Base-by-base conservation (phyloP, 805 yeast species). In the Candida michaelii region DNA sequence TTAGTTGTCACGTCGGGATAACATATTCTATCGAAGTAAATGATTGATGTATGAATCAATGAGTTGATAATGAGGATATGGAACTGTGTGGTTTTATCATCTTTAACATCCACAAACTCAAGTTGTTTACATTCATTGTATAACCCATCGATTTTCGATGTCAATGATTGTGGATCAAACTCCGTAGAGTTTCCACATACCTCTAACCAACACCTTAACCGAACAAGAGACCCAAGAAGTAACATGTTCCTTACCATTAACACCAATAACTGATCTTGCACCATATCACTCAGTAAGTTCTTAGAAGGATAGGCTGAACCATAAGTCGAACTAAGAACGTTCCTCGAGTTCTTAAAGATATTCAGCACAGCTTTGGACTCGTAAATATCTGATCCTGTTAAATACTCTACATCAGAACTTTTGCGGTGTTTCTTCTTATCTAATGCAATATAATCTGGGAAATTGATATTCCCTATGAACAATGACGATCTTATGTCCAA, bases 361-460 rank as follows among this genome's bases (percentile, higher is more conserved):
- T 37, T 27, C 18, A 17, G 12, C 5, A 40, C 39, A 4, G 43
- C 15, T 27, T 40, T 32, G 8, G 18, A 25, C 17, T 40, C 43
- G 25, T 32, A 40, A 14, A 40, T 18, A 8, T 40, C 39, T 12
- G 33, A 16, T 7, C 19, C 43, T 12, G 38, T 40, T 14, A 40
- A 27, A 18, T 40, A 40, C 13, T 23, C 43, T 5, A 40, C 43
- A 19, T 40, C 39, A 8, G 15, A 11, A 32, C 25, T 40, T 7
- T 19, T 31, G 5, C n/a, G 39, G 6, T 31, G 32, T n/a, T 30
- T 39, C 24, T 30, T 27, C 16, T 21, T 12, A 13, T 40, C 43
- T 15, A 40, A 15, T n/a, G 27, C 30, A 5, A 40, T 40, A 19
- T 40, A 40, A n/a, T 40, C 43, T n/a, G 43, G 43, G 33, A 40